A percentile compares a stretch with the other conserved stretches of the same genome.
phyloP scores from a whole-genome alignment of 2,329 filamentous ascomycete genomes.

The Celoporthe dispersa region DNA sequence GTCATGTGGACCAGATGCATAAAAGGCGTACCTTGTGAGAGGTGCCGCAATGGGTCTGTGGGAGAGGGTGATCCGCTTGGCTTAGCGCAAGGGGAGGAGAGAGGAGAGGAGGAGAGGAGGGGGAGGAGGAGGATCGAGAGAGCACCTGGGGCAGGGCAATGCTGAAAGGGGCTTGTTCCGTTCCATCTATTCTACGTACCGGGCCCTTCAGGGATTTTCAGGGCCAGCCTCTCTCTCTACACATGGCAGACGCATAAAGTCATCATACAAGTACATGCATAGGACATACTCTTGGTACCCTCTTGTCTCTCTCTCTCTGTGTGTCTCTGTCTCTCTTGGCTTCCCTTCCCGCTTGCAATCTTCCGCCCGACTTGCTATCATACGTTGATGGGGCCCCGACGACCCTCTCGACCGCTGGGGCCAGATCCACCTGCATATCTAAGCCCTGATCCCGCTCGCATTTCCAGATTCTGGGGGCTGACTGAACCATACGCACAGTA shows the following conservation, averaged over 20 bases:
- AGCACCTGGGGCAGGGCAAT: conserved; percentile 5
- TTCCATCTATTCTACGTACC: neutral
- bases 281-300: neutral
- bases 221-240: neutral
- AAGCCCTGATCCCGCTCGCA: neutral
- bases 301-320: neutral
- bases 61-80: conserved; percentile 21
- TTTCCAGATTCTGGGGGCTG: neutral
- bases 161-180: conserved; percentile 11
- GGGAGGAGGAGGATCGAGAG: neutral
- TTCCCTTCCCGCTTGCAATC: neutral
- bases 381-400: neutral
- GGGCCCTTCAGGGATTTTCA: neutral
- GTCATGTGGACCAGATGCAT: conserved; percentile 18
- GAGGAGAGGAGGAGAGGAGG: no score
- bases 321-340: neutral
- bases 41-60: neutral
- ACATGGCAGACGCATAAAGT: conserved; percentile 23
- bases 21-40: neutral
- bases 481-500: neutral
- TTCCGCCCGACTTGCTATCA: neutral
- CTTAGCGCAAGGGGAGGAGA: conserved; percentile 23
- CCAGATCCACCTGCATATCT: conserved; percentile 1
- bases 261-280: conserved; percentile 9
- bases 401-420: neutral